Base-by-base conservation (phyloP, 768 basidiomycete species). In the Auriculariales sp. region DNA sequence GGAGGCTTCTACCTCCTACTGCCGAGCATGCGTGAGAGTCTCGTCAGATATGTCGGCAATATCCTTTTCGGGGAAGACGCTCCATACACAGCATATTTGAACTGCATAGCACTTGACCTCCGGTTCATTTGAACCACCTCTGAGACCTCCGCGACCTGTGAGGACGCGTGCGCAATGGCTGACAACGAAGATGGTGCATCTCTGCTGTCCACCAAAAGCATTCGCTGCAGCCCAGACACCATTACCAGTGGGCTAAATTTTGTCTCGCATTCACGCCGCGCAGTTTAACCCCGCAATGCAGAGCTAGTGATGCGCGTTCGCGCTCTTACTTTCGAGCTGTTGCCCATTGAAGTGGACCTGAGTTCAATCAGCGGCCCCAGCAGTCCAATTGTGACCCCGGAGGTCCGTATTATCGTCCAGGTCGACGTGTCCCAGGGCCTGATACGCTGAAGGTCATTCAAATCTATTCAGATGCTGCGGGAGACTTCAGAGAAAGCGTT, bases 401-500 rank as follows among this genome's bases (percentile, higher is more conserved):
- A 58, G 30, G 69, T 53, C 19, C n/a, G n/a, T n/a, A n/a, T n/a
- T n/a, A n/a, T n/a, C n/a, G n/a, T n/a, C n/a, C n/a, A n/a, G n/a
- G n/a, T n/a, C n/a, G n/a, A n/a, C n/a, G n/a, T 28, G 19, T 48
- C 5, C n/a, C 39, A 15, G 34, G 12, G 24, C 28, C 12, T 12
- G 12, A 28, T n/a, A 11, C 17, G 19, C 35, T 46, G 0, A 69
- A 71, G 47, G 86, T 94, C 39, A 75, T 97, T 51, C 67, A 70
- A 33, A 78, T 90, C 1, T 97, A 82, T 58, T 73, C 70, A 25
- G 75, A 74, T 46, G 83, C 88, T 22, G 92, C 85, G 6, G 93
- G 93, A n/a, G 90, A 94, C 64, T 92, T 92, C 59, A 63, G 70
- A 15, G 86, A 91, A 59, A 85, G 86, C 22, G 88, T 92, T 58